Evolutionary conservation across 2,329 filamentous ascomycete genomes (phyloP).

Genomic region (Penicillium sp.): DNA sequence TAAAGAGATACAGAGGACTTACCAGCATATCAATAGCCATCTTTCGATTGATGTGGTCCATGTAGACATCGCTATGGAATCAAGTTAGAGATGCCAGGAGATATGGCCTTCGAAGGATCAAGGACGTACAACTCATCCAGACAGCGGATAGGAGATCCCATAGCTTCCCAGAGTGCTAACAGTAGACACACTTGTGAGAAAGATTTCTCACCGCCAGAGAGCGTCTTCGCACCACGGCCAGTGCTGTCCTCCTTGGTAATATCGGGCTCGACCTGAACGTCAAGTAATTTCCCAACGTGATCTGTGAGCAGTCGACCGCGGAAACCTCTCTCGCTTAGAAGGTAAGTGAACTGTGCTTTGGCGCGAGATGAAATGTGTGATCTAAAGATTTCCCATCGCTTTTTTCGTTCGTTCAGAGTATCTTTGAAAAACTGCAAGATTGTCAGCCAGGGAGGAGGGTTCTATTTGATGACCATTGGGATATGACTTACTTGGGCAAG

Average conservation of each 20-base stretch:
- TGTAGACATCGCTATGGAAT: constrained; percentile 75
- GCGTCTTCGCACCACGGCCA: constrained; percentile 81
- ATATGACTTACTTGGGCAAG: constrained; percentile 38
- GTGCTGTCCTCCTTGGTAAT: constrained; percentile 65
- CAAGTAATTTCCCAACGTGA: constrained; percentile 69
- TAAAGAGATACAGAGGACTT: constrained; percentile 39
- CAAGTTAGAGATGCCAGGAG: constrained; percentile 14
- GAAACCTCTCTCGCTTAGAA: constrained; percentile 86
- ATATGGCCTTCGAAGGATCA: background rate
- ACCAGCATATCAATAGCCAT: constrained; percentile 93
- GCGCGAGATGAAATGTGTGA: constrained; percentile 81
- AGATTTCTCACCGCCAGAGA: constrained; percentile 95
- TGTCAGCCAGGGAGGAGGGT: constrained; percentile 1
- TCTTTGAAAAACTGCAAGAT: constrained; percentile 49
- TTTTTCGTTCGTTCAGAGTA: constrained; percentile 66
- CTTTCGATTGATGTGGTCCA: constrained; percentile 94
- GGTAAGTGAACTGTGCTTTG: constrained; percentile 79
- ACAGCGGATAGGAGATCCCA: constrained; percentile 92
- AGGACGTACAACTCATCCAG: constrained; percentile 78
- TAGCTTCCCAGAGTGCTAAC: constrained; percentile 93
- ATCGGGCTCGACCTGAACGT: constrained; percentile 69
- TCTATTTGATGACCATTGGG: background rate
- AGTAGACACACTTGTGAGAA: constrained; percentile 95
- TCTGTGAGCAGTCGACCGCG: constrained; percentile 77
- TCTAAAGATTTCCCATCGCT: constrained; percentile 78